Evolutionary conservation across 345 rosid species (phyloP), one percentile per base, ranked within the genome.

Genomic region (Clarkia xantiana): DNA sequence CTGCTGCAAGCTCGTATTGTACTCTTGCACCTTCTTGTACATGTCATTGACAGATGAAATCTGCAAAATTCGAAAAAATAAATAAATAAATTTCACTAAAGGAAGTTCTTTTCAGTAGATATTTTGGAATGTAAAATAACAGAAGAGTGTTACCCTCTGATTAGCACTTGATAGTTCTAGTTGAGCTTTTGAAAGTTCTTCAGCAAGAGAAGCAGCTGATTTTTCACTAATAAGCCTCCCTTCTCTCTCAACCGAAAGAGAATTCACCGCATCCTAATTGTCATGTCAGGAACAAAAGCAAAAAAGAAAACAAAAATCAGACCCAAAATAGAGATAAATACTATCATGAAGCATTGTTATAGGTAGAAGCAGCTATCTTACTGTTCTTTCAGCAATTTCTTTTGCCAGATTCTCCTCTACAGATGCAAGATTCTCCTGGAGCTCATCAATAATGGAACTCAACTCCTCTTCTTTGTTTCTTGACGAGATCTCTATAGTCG

Each of bases 21-120:
- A 91, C 65, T 91, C 98, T 62, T 83, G 98, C 48, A 91, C 56
- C 49, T 81, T 77, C 76, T 81, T 84, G 80, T 91, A 91, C 96
- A 91, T 91, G 63, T 91, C 98, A 72, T 76, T 86, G 7, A 84
- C 67, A 4, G 98, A 84, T 14, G 72, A 62, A 70, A 86, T 80
- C 98, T 91, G 83, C 68, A 71, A 47, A 17, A 57, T 1, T 22
- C 13, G 14, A 2, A 18, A 34, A 0, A 40, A n/a, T 10, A 39
- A 38, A 12, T 7, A 34, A 0, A 0, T 52, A 18, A 18, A 13
- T 29, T 29, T 29, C 17, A 40, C 46, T 5, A 14, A 17, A 11
- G 0, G 0, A 53, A 12, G 38, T 53, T 1, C 36, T 29, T 29
- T 29, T 29, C 36, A 29, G 36, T 25, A 57, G 25, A 47, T 15